Base-by-base conservation (phyloP, 768 basidiomycete species). In the Auriscalpium vulgare region DNA sequence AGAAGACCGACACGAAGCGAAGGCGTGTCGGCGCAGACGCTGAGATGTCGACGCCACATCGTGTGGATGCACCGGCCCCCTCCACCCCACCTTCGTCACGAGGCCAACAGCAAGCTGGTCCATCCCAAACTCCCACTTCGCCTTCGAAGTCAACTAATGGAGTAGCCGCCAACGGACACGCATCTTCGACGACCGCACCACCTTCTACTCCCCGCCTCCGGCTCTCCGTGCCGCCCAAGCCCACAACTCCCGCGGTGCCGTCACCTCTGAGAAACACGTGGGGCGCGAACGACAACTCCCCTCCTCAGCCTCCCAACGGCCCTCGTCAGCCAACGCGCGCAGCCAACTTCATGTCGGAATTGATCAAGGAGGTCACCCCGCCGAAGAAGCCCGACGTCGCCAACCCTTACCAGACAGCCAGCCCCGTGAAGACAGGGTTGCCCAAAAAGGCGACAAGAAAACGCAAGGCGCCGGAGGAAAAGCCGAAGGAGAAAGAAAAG, bases 201-300 rank as follows among this genome's bases (percentile, higher is more conserved):
- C 49, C 60, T 45, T 36, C 66, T 36, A 57, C 66, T 19, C 62
- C 65, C 14, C 62, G 65, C 6, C 53, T 63, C 8, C 66, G 66
- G 34, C 63, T 66, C 8, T 59, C 61, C 35, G 60, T 62, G n/a
- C 56, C 65, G 8, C 53, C 62, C 38, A 85, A 84, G 61, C 78
- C 77, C 7, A 85, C 84, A 16, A 69, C 77, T 1, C 88, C 89
- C 7, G 79, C 77, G 11, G 69, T 81, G 8, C 87, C 89, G 14
- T 91, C 88, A 10, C 89, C 88, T 23, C 72, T 91, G 46, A 79
- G 88, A 6, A 84, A 91, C 61, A 75, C 85, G 3, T 90, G 88
- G 88, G 72, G 76, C 16, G 72, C 75, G 46, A 70, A 68, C 36
- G 77, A 74, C 50, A 66, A 69, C 7, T 56, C 71, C 1, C 64